phyloP scores from a whole-genome alignment of 306 rosid species.

The Ormosia semicastrata region DNA sequence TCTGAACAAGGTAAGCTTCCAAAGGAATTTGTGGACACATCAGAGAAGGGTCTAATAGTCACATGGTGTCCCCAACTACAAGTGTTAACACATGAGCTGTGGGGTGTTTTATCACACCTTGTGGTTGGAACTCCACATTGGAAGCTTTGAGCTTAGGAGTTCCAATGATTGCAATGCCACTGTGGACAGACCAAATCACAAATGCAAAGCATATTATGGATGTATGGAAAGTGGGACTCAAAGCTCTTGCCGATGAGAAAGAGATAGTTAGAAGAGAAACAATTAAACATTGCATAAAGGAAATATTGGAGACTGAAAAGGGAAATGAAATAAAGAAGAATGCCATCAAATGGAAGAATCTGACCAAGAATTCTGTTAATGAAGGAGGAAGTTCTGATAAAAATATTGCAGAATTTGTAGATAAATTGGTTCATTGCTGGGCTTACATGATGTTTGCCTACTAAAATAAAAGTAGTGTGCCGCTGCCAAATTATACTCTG shows the following conservation, averaged over 20 bases:
- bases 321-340: constrained; percentile 13
- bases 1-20: constrained; percentile 2
- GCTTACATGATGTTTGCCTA: neutral
- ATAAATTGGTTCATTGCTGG: neutral
- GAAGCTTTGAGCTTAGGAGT: constrained; percentile 32
- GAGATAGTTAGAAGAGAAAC: constrained; percentile 3
- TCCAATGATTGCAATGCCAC: constrained; percentile 33
- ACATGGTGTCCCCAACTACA: constrained; percentile 28
- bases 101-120: constrained; percentile 25
- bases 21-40: neutral
- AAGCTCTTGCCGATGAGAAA: constrained; percentile 23
- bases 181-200: constrained; percentile 24
- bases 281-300: constrained; percentile 10
- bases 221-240: constrained; percentile 25
- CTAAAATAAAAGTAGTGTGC: neutral
- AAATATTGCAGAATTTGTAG: constrained; percentile 19
- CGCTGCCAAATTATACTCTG: neutral
- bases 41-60: constrained; percentile 13
- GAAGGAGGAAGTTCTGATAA: constrained; percentile 33
- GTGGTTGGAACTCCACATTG: constrained; percentile 31
- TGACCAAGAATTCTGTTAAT: constrained; percentile 12
- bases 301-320: constrained; percentile 16
- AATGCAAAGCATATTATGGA: constrained; percentile 9
- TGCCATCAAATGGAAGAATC: constrained; percentile 23
- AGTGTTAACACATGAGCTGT: constrained; percentile 29